Base-by-base conservation (phyloP, 495 filamentous ascomycete genomes). In the Penicillium chermesinum region DNA sequence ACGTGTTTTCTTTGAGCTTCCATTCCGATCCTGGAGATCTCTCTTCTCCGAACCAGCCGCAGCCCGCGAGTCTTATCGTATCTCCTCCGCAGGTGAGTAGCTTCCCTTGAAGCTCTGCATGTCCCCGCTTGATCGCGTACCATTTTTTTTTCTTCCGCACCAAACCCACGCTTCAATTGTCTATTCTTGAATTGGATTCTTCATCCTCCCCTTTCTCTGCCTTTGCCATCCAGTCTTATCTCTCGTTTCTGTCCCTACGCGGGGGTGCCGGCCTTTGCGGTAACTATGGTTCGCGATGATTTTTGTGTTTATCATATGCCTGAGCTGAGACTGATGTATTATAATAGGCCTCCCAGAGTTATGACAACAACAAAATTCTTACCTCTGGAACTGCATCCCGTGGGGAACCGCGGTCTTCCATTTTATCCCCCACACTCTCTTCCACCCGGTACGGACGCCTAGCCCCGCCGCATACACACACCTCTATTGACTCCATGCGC, bases 371-470 rank as follows among this genome's bases (percentile, higher is more conserved):
- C 16, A 7, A 38, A 46, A 41, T 42, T 47, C 20, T 25, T 42
- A 40, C 45, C 18, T 21, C 41, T 47, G 42, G 49, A 58, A 38
- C 54, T 48, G 44, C 48, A 57, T 22, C 58, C 54, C 53, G 58
- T 55, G 49, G 57, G 58, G 41, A 47, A 57, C 50, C 58, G 46
- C 65, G 49, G 50, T 48, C 53, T 36, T 48, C 56, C 27, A 41
- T 46, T 51, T 52, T 63, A 39, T 51, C 46, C 22, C 49, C 41
- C 46, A 45, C 48, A 48, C 39, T 63, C 39, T 58, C 61, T 49
- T 44, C 46, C 52, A 38, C 49, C 47, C 50, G 56, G 67, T 67
- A 64, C 55, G 53, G 59, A 62, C 62, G 33, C 45, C 52, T 51
- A 38, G 32, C 19, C 38, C 48, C 32, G 30, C 36, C 37, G 18